A percentile compares a stretch with the other conserved stretches of the same genome.
Conservation (phyloP, 2,329 filamentous ascomycete genomes). For the Grosmannia huntii region DNA sequence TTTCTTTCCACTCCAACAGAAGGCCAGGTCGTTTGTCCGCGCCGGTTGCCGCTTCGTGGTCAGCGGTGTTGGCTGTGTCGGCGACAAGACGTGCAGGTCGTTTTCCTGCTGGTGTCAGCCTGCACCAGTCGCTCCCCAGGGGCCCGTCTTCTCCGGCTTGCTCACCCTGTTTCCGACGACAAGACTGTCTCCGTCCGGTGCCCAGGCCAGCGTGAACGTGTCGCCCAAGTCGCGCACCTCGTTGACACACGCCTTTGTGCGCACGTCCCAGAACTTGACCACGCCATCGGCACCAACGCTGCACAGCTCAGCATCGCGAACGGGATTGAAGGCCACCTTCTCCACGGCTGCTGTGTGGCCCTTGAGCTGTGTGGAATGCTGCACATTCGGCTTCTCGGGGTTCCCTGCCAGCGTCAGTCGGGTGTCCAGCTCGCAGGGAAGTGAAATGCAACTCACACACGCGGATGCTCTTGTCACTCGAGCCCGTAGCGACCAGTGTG, state of each 20-base stretch:
- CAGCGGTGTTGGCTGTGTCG: conserved; percentile 41
- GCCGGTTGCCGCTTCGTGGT: conserved; percentile 46
- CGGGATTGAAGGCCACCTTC: conserved; percentile 66
- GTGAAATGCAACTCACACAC: conserved; percentile 43
- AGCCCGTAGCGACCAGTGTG: conserved; percentile 70
- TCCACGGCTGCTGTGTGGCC: conserved; percentile 55
- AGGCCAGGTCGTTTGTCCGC: conserved; percentile 60
- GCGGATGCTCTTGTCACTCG: conserved; percentile 55
- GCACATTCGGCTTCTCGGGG: conserved; percentile 59
- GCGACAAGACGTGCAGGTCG: conserved; percentile 48
- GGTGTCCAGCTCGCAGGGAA: background rate
- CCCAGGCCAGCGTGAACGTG: conserved; percentile 62
- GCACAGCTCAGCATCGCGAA: conserved; percentile 63
- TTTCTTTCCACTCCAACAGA: conserved; percentile 60
- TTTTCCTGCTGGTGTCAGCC: conserved; percentile 34
- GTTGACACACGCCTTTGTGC: conserved; percentile 57
- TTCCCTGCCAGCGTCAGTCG: conserved; percentile 40
- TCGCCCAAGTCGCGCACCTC: conserved; percentile 54
- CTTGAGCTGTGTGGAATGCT: conserved; percentile 63
- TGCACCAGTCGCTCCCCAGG: background rate
- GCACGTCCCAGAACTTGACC: conserved; percentile 69
- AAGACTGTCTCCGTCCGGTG: conserved; percentile 55
- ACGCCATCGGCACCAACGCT: conserved; percentile 63
- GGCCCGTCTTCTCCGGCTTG: background rate
- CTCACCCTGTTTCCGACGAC: conserved; percentile 46